Evolutionary conservation across 2,329 filamentous ascomycete species (phyloP), one percentile per base, ranked within the genome.

Genomic region (Aureobasidium subglaciale): DNA sequence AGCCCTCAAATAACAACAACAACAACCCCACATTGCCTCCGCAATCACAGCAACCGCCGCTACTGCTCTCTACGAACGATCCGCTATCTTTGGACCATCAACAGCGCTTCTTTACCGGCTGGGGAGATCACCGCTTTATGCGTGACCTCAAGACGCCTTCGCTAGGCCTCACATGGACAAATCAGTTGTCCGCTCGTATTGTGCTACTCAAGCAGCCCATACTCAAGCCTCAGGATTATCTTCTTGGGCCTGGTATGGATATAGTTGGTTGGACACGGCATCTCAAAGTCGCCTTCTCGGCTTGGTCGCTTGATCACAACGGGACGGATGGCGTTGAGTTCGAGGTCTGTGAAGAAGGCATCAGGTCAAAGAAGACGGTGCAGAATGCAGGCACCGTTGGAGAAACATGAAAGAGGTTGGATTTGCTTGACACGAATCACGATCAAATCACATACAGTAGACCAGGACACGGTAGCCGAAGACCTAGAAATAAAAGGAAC

Each of bases 81-180:
- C 82, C 85, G 0, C 76, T 96, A 34, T 80, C 82, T 29, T 80
- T 96, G 8, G 86, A 95, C 63, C 88, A 96, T 70, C 92, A 97
- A 71, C 90, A 96, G 69, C 82, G 88, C 40, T 96, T 91, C 82
- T 95, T 96, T 72, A 95, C 91, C 4, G 91, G 93, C 60, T 96
- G 93, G 92, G 90, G 92, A 20, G 88, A 95, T 68, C 34, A 60
- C 56, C 10, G 58, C 56, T 38, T 60, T 56, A 16, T 60, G 52
- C 68, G 74, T 46, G 70, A 73, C 24, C 72, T 86, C 55, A 97
- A 96, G 72, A 96, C 88, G 0, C 92, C 92, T 0, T 88, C 88
- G 6, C 73, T 97, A 22, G 92, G 92, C 0, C 78, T 96, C 7
- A 86, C 95, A 10, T 97, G 92, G 92, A 85, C 89, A 2, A 92